phyloP scores from a whole-genome alignment of 371 early-diverging fungal genomes.

The Mortierella sp. region DNA sequence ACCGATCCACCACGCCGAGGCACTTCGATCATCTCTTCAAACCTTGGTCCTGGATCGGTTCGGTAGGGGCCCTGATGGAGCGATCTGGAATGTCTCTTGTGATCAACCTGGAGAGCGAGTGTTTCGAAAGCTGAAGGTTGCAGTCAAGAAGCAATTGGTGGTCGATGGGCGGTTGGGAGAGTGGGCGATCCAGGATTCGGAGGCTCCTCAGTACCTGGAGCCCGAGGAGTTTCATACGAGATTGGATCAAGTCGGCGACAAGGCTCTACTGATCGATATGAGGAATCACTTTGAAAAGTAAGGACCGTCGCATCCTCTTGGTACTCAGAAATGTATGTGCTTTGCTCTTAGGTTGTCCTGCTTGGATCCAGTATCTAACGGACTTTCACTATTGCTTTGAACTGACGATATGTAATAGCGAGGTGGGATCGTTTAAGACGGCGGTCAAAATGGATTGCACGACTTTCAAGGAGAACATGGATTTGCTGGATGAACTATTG shows the following conservation, averaged over 20 bases:
- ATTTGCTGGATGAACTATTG: conserved; percentile 44
- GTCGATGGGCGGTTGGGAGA: conserved; percentile 56
- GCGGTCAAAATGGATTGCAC: conserved; percentile 77
- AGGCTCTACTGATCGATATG: conserved; percentile 74
- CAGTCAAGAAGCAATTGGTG: conserved; percentile 71
- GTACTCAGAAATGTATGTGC: neutral
- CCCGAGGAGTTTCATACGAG: conserved; percentile 71
- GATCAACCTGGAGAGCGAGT: conserved; percentile 63
- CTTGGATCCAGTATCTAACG: neutral
- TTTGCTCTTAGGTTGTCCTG: neutral
- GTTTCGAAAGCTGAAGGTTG: conserved; percentile 72
- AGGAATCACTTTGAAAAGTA: conserved; percentile 80
- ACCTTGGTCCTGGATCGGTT: conserved; percentile 50
- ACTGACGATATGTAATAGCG: conserved; percentile 39
- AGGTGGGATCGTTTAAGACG: conserved; percentile 72
- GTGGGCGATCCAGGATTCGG: conserved; percentile 64
- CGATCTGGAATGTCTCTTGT: conserved; percentile 70
- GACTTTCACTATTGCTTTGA: neutral
- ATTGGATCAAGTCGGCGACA: conserved; percentile 58
- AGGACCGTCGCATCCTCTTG: too few relatives aligned
- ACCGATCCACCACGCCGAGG: conserved; percentile 58
- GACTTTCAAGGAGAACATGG: conserved; percentile 72
- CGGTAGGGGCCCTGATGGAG: conserved; percentile 60
- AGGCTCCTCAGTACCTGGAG: conserved; percentile 70
- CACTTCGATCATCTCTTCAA: conserved; percentile 23